Evolutionary conservation across 495 filamentous ascomycete species (phyloP).

Genomic region (Penicillium roqueforti): DNA sequence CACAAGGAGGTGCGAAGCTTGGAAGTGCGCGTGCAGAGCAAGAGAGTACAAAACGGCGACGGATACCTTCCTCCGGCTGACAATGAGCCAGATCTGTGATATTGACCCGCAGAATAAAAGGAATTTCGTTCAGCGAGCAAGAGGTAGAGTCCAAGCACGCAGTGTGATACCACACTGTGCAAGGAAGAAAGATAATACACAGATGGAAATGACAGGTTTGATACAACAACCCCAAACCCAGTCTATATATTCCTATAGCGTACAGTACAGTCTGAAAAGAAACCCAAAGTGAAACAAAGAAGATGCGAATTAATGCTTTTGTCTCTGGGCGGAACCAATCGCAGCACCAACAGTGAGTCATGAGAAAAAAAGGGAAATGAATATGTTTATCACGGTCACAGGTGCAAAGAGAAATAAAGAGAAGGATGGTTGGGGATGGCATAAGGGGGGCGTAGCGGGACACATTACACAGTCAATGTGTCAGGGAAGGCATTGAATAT

Average conservation of each 20-base stretch:
- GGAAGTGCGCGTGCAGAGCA: neutral
- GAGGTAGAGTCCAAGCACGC: neutral
- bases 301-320: slow-evolving; percentile 26
- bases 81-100: neutral
- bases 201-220: slow-evolving; percentile 1
- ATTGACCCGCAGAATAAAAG: neutral
- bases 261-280: slow-evolving; percentile 16
- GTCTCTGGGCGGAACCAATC: slow-evolving; percentile 9
- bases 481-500: slow-evolving; percentile 7
- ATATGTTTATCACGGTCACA: slow-evolving; percentile 24
- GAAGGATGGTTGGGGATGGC: slow-evolving; percentile 10
- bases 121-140: neutral
- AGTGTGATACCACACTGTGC: neutral
- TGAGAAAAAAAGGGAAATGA: slow-evolving; percentile 18
- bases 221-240: slow-evolving; percentile 16
- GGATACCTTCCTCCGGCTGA: neutral
- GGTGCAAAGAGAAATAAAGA: slow-evolving; percentile 8
- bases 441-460: slow-evolving; percentile 17
- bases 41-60: too few relatives aligned
- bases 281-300: slow-evolving; percentile 10
- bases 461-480: neutral
- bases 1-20: neutral
- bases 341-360: slow-evolving; percentile 17
- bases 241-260: slow-evolving; percentile 21
- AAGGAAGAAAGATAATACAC: neutral